Evolutionary conservation across 164 flowering plant species (phyloP).

Genomic region (Vitis rotundifolia): DNA sequence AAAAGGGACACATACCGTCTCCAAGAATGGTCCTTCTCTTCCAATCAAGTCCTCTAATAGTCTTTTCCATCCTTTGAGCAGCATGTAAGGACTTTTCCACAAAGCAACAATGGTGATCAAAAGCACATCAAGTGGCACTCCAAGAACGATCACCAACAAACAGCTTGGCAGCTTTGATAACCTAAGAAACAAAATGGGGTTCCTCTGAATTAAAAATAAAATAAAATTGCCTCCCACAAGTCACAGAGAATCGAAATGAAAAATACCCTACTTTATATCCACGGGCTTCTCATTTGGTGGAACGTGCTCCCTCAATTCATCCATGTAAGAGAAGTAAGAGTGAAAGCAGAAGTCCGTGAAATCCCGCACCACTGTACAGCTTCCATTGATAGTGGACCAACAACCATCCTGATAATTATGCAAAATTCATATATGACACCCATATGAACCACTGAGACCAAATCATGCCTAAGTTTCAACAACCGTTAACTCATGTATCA

Average conservation of each 20-base stretch:
- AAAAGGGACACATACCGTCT: slow-evolving; percentile 91
- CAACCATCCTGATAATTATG: slow-evolving; percentile 68
- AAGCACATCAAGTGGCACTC: slow-evolving; percentile 57
- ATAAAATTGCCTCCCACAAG: no score
- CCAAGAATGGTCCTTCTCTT: slow-evolving; percentile 93
- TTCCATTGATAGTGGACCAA: slow-evolving; percentile 61
- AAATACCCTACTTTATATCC: slow-evolving; percentile 59
- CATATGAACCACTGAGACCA: no score
- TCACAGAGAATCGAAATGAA: neutral
- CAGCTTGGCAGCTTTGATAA: slow-evolving; percentile 64
- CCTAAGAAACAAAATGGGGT: slow-evolving; percentile 32
- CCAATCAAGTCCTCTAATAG: slow-evolving; percentile 84
- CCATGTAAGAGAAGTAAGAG: slow-evolving; percentile 93
- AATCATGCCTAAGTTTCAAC: no score
- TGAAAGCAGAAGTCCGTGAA: slow-evolving; percentile 90
- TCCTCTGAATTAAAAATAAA: neutral
- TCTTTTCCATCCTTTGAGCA: slow-evolving; percentile 90
- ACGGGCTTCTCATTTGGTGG: slow-evolving; percentile 52
- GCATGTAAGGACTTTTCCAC: slow-evolving; percentile 91
- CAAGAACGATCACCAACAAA: slow-evolving; percentile 60
- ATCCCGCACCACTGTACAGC: slow-evolving; percentile 78
- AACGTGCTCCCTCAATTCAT: slow-evolving; percentile 66
- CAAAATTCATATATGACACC: neutral
- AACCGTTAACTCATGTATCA: no score
- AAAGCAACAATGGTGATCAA: slow-evolving; percentile 63